Evolutionary conservation across 495 filamentous ascomycete genomes (phyloP).

Genomic region (Usnea hakonensis): DNA sequence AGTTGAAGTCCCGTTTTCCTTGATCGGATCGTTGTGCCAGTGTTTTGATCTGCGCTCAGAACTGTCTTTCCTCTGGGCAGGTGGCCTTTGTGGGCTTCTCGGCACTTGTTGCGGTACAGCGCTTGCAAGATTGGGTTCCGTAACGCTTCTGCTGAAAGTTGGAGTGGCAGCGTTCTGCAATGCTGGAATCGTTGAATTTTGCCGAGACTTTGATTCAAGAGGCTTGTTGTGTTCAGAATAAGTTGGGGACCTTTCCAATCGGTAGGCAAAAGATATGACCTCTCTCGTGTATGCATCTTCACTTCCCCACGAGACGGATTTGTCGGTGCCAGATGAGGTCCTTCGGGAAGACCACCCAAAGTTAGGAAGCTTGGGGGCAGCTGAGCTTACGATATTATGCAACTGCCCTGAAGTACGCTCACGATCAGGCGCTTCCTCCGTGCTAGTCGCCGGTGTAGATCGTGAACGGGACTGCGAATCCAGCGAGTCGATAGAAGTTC

Average conservation of each 20-base stretch:
- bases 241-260: constrained; percentile 11
- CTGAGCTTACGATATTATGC: constrained; percentile 18
- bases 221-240: not conserved
- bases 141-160: constrained; percentile 5
- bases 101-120: not conserved
- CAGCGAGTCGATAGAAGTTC: constrained; percentile 18
- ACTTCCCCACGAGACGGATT: constrained; percentile 15
- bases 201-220: constrained; percentile 4
- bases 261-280: constrained; percentile 24
- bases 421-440: constrained; percentile 5
- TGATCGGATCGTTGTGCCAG: not conserved
- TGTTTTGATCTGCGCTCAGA: not conserved
- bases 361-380: constrained; percentile 23
- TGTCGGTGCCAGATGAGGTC: constrained; percentile 13
- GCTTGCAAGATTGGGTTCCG: constrained; percentile 2
- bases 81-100: constrained; percentile 10
- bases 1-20: not conserved
- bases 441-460: constrained; percentile 19
- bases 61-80: not conserved
- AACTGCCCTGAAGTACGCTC: not conserved
- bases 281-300: constrained; percentile 23
- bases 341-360: constrained; percentile 22
- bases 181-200: not conserved
- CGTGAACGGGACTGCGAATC: constrained; percentile 16
- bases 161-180: not conserved